phyloP scores from a whole-genome alignment of 1,139 yeast species.

The Pichia inconspicua region DNA sequence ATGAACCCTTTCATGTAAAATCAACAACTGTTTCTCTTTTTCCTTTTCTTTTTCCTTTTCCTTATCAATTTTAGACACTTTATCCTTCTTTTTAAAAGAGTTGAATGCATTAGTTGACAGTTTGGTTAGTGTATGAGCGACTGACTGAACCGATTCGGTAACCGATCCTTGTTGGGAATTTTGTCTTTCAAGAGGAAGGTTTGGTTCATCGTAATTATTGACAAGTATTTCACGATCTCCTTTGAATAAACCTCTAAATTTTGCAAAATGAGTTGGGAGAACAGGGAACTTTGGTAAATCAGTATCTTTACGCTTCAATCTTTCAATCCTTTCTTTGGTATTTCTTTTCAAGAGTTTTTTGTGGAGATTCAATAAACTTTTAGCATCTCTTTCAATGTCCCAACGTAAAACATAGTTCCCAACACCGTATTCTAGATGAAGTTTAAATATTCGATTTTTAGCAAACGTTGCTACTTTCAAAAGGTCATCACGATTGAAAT shows the following conservation, averaged over 20 bases:
- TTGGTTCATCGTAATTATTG: background rate
- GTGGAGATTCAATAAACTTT: slow-evolving; percentile 65
- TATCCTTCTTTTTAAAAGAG: background rate
- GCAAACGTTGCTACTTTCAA: slow-evolving; percentile 6
- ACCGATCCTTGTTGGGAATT: background rate
- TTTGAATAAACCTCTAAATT: slow-evolving; percentile 11
- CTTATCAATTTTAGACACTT: background rate
- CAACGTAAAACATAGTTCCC: slow-evolving; percentile 75
- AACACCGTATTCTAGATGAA: slow-evolving; percentile 83
- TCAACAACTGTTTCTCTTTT: background rate
- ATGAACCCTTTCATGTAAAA: slow-evolving; percentile 2
- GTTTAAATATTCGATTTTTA: slow-evolving; percentile 44
- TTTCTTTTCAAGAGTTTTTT: slow-evolving; percentile 46
- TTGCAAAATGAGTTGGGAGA: slow-evolving; percentile 8
- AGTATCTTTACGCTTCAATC: slow-evolving; percentile 24
- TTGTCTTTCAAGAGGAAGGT: background rate
- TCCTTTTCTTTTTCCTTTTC: background rate
- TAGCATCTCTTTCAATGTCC: slow-evolving; percentile 66
- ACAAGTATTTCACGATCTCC: slow-evolving; percentile 3
- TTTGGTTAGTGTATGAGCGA: slow-evolving; percentile 5
- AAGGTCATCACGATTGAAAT: background rate
- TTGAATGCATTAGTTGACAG: slow-evolving; percentile 6
- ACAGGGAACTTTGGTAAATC: slow-evolving; percentile 39
- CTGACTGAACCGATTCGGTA: slow-evolving; percentile 2
- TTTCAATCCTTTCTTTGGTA: slow-evolving; percentile 30